These are phyloP conservation scores for Penicillium atrosanguineum DNA, from an alignment of 495 filamentous ascomycete species.

Conservation along the genomic window DNA sequence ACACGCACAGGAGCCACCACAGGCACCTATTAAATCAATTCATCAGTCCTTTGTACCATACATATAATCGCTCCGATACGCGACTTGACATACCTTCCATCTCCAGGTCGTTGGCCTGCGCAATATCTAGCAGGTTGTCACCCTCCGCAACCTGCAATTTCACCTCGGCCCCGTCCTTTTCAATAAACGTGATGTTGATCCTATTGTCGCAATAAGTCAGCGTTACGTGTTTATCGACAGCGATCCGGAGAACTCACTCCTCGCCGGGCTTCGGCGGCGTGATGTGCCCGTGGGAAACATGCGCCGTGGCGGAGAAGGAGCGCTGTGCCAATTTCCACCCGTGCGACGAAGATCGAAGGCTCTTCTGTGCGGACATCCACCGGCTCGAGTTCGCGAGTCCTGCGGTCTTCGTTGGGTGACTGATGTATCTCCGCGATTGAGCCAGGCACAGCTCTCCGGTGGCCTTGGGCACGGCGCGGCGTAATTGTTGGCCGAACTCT, in stretches of 20 bases:
- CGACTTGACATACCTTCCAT: conserved; percentile 73
- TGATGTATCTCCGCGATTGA: conserved; percentile 35
- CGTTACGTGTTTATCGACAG: neutral
- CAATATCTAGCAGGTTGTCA: conserved; percentile 91
- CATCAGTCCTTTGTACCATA: neutral
- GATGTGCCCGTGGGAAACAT: conserved; percentile 70
- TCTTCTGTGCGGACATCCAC: conserved; percentile 7
- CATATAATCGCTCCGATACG: neutral
- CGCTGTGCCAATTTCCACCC: conserved; percentile 39
- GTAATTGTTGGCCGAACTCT: conserved; percentile 37
- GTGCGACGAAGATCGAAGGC: conserved; percentile 20
- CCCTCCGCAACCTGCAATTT: conserved; percentile 78
- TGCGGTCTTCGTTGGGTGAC: conserved; percentile 23
- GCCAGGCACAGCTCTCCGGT: conserved; percentile 29
- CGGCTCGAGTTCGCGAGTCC: conserved; percentile 13
- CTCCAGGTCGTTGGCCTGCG: conserved; percentile 90
- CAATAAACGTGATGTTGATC: conserved; percentile 86
- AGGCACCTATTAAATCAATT: conserved; percentile 59
- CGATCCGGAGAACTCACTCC: conserved; percentile 60
- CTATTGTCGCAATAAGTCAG: conserved; percentile 39
- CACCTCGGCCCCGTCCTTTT: conserved; percentile 79
- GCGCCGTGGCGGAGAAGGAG: conserved; percentile 63
- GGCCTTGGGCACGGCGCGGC: conserved; percentile 30
- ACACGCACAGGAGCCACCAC: conserved; percentile 93
- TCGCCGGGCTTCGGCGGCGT: conserved; percentile 86